phyloP scores from a whole-genome alignment of 2,329 filamentous ascomycete species.

The Boeremia lycopersici region DNA sequence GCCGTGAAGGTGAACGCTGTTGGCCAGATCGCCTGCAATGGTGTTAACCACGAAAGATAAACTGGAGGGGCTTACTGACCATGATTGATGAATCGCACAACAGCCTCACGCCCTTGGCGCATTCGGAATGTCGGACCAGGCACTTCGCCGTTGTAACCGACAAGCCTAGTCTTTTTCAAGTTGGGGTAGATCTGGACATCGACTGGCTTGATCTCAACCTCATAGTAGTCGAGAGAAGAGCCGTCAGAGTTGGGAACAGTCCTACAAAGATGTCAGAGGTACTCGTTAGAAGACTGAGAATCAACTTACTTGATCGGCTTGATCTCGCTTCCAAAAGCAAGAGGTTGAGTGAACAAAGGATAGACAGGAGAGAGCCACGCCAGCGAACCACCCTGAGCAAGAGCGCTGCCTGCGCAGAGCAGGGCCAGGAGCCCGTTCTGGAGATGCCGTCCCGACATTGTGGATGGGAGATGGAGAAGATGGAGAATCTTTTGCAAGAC shows the following conservation, averaged over 20 bases:
- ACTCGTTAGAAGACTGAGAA: neutral
- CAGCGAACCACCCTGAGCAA: neutral
- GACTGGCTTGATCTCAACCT: conserved; percentile 1
- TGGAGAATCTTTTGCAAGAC: neutral
- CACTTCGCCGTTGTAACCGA: conserved; percentile 63
- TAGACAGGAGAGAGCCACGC: conserved; percentile 1
- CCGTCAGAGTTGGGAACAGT: neutral
- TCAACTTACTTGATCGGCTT: neutral
- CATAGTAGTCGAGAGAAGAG: neutral
- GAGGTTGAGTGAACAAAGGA: neutral
- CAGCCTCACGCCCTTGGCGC: conserved; percentile 56
- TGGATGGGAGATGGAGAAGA: neutral
- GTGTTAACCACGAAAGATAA: neutral
- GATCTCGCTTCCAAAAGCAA: neutral
- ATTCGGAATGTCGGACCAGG: conserved; percentile 63
- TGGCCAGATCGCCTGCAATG: neutral
- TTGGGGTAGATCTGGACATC: conserved; percentile 43
- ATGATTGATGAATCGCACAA: conserved; percentile 62
- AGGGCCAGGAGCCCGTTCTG: neutral
- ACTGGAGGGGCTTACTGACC: conserved; percentile 50
- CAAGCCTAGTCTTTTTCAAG: conserved; percentile 49
- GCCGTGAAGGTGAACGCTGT: conserved; percentile 60
- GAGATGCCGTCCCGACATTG: neutral
- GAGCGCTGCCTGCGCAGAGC: neutral
- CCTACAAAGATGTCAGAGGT: neutral